A percentile compares a stretch with the other conserved stretches of the same genome.
These are phyloP conservation scores for Leavenworthia alabamica DNA, from an alignment of 345 rosid species.

Conservation along the genomic window DNA sequence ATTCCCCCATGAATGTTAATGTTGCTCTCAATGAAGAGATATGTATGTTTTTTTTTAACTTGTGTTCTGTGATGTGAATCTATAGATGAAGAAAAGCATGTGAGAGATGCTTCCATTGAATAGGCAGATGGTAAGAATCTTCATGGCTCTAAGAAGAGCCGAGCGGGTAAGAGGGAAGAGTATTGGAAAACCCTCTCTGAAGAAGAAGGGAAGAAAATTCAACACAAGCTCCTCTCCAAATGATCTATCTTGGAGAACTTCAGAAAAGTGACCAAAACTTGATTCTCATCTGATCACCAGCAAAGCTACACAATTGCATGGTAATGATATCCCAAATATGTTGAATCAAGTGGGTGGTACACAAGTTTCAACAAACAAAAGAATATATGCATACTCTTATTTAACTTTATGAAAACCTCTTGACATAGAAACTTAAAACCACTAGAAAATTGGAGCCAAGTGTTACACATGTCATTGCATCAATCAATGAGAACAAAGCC, in stretches of 20 bases:
- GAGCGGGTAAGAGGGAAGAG: conserved; percentile 4
- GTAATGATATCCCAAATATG: conserved; percentile 17
- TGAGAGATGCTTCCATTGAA: conserved; percentile 10
- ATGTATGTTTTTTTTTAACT: background rate
- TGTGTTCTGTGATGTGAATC: background rate
- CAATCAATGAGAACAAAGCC: conserved; percentile 68
- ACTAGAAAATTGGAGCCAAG: conserved; percentile 54
- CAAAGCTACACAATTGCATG: conserved; percentile 4
- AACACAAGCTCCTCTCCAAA: background rate
- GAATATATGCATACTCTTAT: background rate
- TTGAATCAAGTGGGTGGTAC: conserved; percentile 20
- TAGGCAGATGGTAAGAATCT: conserved; percentile 5
- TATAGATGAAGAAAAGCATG: conserved; percentile 38
- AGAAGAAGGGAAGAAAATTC: conserved; percentile 15
- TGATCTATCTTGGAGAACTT: conserved; percentile 1
- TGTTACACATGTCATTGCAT: conserved; percentile 79
- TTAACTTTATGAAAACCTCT: background rate
- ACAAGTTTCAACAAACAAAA: conserved; percentile 14
- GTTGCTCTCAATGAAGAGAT: too few species aligned
- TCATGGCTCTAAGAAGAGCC: conserved; percentile 18
- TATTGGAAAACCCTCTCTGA: background rate
- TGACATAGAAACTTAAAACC: background rate
- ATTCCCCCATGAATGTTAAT: background rate
- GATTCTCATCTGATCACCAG: conserved; percentile 21
- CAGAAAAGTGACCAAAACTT: conserved; percentile 10